These are phyloP conservation scores for Phialocephala subalpina DNA, from an alignment of 2,329 filamentous ascomycete species.

Conservation along the genomic window DNA sequence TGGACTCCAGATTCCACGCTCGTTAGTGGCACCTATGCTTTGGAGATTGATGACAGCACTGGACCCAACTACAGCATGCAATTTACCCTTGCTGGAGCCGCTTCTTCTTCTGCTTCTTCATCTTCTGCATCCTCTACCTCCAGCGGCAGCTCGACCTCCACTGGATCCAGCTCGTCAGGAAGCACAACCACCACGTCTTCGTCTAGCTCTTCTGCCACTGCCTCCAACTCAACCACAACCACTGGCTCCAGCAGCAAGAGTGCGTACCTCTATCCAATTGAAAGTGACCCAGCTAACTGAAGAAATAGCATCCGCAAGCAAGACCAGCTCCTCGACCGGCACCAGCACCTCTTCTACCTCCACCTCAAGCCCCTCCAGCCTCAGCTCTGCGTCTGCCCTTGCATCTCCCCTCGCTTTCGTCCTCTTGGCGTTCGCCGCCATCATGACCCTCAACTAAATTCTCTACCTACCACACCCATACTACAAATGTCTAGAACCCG, in stretches of 20 bases:
- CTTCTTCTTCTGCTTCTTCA: slow-evolving; percentile 24
- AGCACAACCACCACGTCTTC: slow-evolving; percentile 8
- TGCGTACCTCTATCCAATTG: not conserved
- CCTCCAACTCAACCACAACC: not conserved
- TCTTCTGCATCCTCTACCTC: slow-evolving; percentile 26
- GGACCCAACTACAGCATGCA: slow-evolving; percentile 38
- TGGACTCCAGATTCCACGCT: slow-evolving; percentile 34
- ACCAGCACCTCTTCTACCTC: slow-evolving; percentile 17
- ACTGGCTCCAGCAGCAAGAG: not conserved
- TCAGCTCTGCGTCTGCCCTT: slow-evolving; percentile 34
- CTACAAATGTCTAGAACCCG: slow-evolving; percentile 23
- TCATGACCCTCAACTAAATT: slow-evolving; percentile 41
- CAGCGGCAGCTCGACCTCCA: slow-evolving; percentile 19
- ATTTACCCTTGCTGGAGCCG: slow-evolving; percentile 37
- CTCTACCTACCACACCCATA: slow-evolving; percentile 6
- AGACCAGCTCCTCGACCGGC: slow-evolving; percentile 12
- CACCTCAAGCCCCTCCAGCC: slow-evolving; percentile 24
- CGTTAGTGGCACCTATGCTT: slow-evolving; percentile 34
- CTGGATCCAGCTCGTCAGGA: slow-evolving; percentile 20
- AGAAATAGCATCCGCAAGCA: slow-evolving; percentile 12
- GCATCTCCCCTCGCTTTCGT: slow-evolving; percentile 42
- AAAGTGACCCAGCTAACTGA: not conserved
- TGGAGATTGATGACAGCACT: slow-evolving; percentile 38
- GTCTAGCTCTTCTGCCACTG: slow-evolving; percentile 10
- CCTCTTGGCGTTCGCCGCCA: slow-evolving; percentile 41